Conservation (phyloP, 768 basidiomycete species). For the Hericium alpestre region DNA sequence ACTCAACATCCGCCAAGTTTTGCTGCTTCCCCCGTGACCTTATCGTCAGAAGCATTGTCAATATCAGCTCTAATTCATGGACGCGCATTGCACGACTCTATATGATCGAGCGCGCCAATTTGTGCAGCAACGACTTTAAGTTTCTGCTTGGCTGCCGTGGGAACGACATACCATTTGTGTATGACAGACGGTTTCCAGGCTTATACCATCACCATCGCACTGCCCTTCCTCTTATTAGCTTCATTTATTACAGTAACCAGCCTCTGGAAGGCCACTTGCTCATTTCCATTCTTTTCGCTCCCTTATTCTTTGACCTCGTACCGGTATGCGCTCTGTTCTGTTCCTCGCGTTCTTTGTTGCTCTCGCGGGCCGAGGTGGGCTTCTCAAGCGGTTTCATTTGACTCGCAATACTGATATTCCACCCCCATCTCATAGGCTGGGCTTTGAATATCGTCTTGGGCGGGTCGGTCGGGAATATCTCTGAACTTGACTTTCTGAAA, state of each 20-base stretch:
- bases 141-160: too few relatives aligned
- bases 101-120: too few relatives aligned
- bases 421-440: constrained; percentile 21
- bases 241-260: not conserved
- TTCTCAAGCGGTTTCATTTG: not conserved
- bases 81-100: too few relatives aligned
- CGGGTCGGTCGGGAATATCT: constrained; percentile 24
- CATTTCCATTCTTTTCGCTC: not conserved
- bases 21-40: too few relatives aligned
- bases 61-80: too few relatives aligned
- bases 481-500: constrained; percentile 34
- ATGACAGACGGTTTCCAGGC: too few relatives aligned
- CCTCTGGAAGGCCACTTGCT: not conserved
- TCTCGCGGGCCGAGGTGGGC: constrained; percentile 51
- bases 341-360: constrained; percentile 25
- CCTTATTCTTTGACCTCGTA: not conserved
- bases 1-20: too few relatives aligned
- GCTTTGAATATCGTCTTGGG: constrained; percentile 42
- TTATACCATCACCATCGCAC: not conserved
- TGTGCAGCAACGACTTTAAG: too few relatives aligned
- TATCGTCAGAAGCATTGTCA: too few relatives aligned
- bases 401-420: not conserved
- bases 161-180: too few relatives aligned
- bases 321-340: constrained; percentile 17
- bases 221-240: not conserved